These are phyloP conservation scores for Cytidiella melzeri DNA, from an alignment of 768 basidiomycete species.

Conservation along the genomic window DNA sequence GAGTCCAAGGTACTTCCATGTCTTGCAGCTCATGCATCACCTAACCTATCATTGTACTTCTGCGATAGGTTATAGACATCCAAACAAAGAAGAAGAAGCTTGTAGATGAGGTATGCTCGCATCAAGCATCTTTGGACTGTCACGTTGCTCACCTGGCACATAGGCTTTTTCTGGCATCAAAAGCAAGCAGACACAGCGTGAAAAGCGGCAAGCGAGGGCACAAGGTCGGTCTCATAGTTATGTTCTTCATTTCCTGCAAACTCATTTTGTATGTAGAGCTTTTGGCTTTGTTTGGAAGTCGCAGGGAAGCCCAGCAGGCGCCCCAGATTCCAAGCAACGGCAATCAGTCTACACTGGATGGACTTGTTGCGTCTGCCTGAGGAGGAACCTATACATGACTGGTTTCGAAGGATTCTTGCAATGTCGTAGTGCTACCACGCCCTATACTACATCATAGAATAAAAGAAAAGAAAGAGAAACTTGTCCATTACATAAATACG, in stretches of 20 bases:
- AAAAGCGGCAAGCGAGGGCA: conserved; percentile 74
- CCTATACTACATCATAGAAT: too few species aligned
- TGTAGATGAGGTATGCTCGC: conserved; percentile 57
- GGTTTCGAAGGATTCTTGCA: too few species aligned
- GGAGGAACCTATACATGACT: too few species aligned
- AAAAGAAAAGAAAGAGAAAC: too few species aligned
- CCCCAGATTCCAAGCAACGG: background rate
- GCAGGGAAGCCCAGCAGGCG: conserved; percentile 3
- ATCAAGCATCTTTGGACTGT: background rate
- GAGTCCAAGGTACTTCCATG: conserved; percentile 65
- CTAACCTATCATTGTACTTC: background rate
- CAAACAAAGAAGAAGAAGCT: conserved; percentile 80
- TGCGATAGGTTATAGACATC: conserved; percentile 63
- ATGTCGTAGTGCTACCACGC: too few species aligned
- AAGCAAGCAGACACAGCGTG: conserved; percentile 63
- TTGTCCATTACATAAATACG: too few species aligned
- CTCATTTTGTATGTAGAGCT: conserved; percentile 5
- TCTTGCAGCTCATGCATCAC: background rate
- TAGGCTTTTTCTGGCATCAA: conserved; percentile 86
- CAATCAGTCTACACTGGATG: conserved; percentile 9
- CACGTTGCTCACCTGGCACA: background rate
- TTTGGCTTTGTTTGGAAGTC: conserved; percentile 11
- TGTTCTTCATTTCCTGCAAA: background rate
- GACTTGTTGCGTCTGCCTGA: background rate
- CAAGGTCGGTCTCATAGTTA: conserved; percentile 46